phyloP scores from a whole-genome alignment of 306 rosid species.

The Casuarina glauca region DNA sequence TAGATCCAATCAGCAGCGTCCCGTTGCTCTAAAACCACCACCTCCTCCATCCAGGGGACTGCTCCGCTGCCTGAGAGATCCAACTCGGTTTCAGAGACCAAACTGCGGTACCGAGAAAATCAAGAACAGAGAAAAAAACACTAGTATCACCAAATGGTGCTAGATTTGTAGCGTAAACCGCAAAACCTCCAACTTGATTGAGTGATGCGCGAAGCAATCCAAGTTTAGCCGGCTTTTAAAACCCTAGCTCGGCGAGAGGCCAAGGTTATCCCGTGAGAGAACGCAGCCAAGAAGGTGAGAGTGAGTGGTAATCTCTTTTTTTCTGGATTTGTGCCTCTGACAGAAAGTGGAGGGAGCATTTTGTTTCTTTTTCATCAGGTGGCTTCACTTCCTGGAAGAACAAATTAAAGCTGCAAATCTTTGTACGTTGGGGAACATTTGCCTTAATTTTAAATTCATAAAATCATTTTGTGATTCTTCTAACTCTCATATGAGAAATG shows the following conservation, averaged over 20 bases:
- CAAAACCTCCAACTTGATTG: not conserved
- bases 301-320: not conserved
- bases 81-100: slow-evolving; percentile 2
- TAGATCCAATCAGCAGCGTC: slow-evolving; percentile 76
- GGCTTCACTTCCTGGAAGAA: too few relatives aligned
- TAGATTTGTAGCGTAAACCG: not conserved
- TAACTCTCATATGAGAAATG: too few relatives aligned
- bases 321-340: not conserved
- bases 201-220: not conserved
- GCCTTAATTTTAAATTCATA: too few relatives aligned
- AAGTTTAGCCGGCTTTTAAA: not conserved
- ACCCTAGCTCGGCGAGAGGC: not conserved
- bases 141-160: not conserved
- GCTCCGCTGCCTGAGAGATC: slow-evolving; percentile 21
- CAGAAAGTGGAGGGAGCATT: not conserved
- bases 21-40: slow-evolving; percentile 36
- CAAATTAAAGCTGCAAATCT: too few relatives aligned
- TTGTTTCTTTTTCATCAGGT: not conserved
- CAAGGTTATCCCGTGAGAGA: not conserved
- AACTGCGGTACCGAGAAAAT: slow-evolving; percentile 7
- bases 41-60: slow-evolving; percentile 52
- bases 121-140: not conserved
- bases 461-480: too few relatives aligned
- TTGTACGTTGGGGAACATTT: too few relatives aligned
- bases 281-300: not conserved